Evolutionary conservation across 192 early-diverging fungal genomes (phyloP).

Genomic region (Podila horticola): DNA sequence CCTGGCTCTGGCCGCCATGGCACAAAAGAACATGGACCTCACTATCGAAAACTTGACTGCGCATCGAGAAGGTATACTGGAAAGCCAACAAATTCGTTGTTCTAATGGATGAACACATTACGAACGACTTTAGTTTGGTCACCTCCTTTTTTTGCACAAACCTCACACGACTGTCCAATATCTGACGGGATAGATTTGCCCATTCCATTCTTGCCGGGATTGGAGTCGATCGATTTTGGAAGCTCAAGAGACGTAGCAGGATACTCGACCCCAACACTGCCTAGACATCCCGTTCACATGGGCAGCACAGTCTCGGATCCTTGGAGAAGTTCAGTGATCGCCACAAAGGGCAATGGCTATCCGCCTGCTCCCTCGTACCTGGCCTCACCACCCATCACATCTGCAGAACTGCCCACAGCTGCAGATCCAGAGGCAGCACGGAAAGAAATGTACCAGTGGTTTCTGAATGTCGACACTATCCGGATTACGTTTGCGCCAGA

Average conservation of each 20-base stretch:
- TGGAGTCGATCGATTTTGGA: conserved; percentile 60
- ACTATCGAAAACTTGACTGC: conserved; percentile 72
- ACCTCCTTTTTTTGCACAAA: background rate
- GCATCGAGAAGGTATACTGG: conserved; percentile 67
- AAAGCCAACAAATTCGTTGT: background rate
- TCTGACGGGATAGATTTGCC: conserved; percentile 60
- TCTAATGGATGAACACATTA: background rate
- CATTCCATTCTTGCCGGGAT: conserved; percentile 63
- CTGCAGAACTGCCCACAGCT: conserved; percentile 13
- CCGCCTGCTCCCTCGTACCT: conserved; percentile 49
- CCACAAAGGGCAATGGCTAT: conserved; percentile 34
- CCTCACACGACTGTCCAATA: background rate
- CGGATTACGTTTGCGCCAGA: conserved; percentile 60
- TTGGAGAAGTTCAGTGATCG: conserved; percentile 55
- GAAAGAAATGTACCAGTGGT: conserved; percentile 62
- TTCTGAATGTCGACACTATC: conserved; percentile 64
- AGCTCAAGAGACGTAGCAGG: conserved; percentile 15
- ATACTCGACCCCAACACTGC: conserved; percentile 16
- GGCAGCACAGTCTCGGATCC: conserved; percentile 59
- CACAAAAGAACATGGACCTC: conserved; percentile 85
- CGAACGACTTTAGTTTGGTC: no score
- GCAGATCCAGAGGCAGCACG: conserved; percentile 25
- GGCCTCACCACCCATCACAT: conserved; percentile 32
- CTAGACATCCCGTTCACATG: conserved; percentile 34
- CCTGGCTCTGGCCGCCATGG: conserved; percentile 74